A percentile compares a stretch with the other conserved stretches of the same genome.
Evolutionary conservation across 768 basidiomycete genomes (phyloP).

Genomic region (Daedaleopsis sinensis): DNA sequence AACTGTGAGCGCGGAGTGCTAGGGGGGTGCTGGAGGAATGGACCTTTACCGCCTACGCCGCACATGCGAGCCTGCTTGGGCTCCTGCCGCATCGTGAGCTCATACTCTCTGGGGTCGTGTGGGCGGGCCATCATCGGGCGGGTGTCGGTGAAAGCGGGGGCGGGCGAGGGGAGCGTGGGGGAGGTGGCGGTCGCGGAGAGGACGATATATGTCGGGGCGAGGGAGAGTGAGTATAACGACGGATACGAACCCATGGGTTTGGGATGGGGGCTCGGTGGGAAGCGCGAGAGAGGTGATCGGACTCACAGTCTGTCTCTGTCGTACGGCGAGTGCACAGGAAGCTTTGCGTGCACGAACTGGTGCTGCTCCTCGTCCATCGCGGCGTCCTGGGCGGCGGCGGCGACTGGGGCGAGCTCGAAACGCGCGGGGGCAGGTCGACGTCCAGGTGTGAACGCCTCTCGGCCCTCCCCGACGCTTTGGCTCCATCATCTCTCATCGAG

Average conservation of each 20-base stretch:
- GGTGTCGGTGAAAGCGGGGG: background rate
- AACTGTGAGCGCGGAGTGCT: slow-evolving; percentile 10
- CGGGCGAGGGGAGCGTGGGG: slow-evolving; percentile 13
- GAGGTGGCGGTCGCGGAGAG: slow-evolving; percentile 20
- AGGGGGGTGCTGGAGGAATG: slow-evolving; percentile 20
- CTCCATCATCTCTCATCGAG: slow-evolving; percentile 12
- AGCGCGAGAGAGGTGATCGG: slow-evolving; percentile 12
- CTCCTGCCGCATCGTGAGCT: slow-evolving; percentile 85
- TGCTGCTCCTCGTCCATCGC: slow-evolving; percentile 28
- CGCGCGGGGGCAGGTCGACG: slow-evolving; percentile 1
- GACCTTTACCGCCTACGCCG: slow-evolving; percentile 81
- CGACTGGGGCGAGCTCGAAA: slow-evolving; percentile 1
- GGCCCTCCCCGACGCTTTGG: slow-evolving; percentile 10
- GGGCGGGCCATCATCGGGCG: slow-evolving; percentile 21
- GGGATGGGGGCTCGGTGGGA: slow-evolving; percentile 21
- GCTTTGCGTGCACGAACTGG: slow-evolving; percentile 29
- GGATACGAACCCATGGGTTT: slow-evolving; percentile 22
- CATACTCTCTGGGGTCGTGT: slow-evolving; percentile 66
- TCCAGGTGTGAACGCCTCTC: slow-evolving; percentile 8
- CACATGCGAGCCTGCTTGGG: slow-evolving; percentile 93
- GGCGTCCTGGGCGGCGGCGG: slow-evolving; percentile 7
- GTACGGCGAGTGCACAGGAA: slow-evolving; percentile 27
- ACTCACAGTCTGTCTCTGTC: slow-evolving; percentile 45
- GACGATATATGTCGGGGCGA: slow-evolving; percentile 17
- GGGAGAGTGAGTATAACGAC: slow-evolving; percentile 17